phyloP scores from a whole-genome alignment of 2,329 filamentous ascomycete species.

The Shiraia sp. region DNA sequence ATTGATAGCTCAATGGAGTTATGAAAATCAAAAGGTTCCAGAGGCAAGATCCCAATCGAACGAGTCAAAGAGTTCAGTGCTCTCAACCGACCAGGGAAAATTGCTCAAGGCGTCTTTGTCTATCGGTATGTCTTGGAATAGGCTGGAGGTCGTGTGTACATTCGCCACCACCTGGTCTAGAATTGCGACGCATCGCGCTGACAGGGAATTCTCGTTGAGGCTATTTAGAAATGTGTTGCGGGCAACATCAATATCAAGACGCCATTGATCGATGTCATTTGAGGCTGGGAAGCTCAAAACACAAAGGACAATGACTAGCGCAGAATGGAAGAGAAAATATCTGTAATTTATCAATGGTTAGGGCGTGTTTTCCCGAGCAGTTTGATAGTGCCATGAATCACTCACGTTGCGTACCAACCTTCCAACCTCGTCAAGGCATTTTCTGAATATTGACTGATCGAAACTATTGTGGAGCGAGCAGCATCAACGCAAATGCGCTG shows the following conservation, averaged over 20 bases:
- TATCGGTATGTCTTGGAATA: conserved; percentile 22
- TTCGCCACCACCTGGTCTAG: conserved; percentile 27
- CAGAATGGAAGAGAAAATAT: conserved; percentile 31
- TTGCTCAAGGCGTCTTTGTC: conserved; percentile 23
- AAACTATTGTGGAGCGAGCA: conserved; percentile 27
- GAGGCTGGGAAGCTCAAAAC: conserved; percentile 29
- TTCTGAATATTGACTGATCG: conserved; percentile 25
- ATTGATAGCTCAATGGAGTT: conserved; percentile 11
- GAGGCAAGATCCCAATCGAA: conserved; percentile 30
- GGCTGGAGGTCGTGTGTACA: conserved; percentile 16
- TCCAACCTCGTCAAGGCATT: conserved; percentile 24
- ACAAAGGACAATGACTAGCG: conserved; percentile 27
- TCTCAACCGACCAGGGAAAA: conserved; percentile 31
- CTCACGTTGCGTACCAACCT: conserved; percentile 34
- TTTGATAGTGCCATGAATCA: no score
- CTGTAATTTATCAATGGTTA: conserved; percentile 9
- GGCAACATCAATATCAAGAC: conserved; percentile 25
- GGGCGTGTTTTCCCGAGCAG: no score
- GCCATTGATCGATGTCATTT: conserved; percentile 16
- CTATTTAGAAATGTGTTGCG: conserved; percentile 24
- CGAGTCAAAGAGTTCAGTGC: conserved; percentile 27
- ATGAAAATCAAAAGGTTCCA: conserved; percentile 14
- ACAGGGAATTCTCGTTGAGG: conserved; percentile 26
- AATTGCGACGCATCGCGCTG: conserved; percentile 30
- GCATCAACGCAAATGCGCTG: conserved; percentile 28